Evolutionary conservation across 2,329 filamentous ascomycete species (phyloP).

Genomic region (Aureobasidium leucospermi): DNA sequence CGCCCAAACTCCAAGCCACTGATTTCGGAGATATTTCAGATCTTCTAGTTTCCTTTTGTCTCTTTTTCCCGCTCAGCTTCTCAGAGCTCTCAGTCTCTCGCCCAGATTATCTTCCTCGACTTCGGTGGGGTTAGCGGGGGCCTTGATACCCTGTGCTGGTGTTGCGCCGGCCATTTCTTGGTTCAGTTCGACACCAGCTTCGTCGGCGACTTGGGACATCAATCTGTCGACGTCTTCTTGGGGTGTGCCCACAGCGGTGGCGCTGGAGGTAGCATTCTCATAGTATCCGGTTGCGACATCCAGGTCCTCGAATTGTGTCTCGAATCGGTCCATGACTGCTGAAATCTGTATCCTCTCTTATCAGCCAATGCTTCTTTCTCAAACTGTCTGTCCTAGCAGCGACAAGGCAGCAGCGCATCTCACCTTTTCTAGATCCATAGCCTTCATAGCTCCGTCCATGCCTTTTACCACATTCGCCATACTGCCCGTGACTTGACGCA

Average conservation of each 20-base stretch:
- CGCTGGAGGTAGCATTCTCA: conserved; percentile 74
- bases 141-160: conserved; percentile 44
- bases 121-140: conserved; percentile 56
- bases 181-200: conserved; percentile 75
- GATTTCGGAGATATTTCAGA: neutral
- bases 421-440: conserved; percentile 57
- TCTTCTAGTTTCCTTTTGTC: neutral
- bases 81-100: conserved; percentile 49
- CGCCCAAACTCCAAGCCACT: neutral
- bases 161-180: conserved; percentile 61
- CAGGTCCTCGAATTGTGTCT: conserved; percentile 48
- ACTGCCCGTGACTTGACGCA: conserved; percentile 53
- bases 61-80: conserved; percentile 28
- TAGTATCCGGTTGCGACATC: conserved; percentile 60
- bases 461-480: conserved; percentile 57
- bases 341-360: conserved; percentile 43
- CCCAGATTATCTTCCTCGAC: conserved; percentile 71
- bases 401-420: neutral
- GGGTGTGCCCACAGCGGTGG: conserved; percentile 65
- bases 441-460: conserved; percentile 56
- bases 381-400: too few species aligned
- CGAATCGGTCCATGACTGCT: conserved; percentile 59
- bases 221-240: conserved; percentile 83
- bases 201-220: conserved; percentile 78
- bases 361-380: neutral